Conservation (phyloP, 176 grass and related monocot genomes). For the Triticum dicoccoides region DNA sequence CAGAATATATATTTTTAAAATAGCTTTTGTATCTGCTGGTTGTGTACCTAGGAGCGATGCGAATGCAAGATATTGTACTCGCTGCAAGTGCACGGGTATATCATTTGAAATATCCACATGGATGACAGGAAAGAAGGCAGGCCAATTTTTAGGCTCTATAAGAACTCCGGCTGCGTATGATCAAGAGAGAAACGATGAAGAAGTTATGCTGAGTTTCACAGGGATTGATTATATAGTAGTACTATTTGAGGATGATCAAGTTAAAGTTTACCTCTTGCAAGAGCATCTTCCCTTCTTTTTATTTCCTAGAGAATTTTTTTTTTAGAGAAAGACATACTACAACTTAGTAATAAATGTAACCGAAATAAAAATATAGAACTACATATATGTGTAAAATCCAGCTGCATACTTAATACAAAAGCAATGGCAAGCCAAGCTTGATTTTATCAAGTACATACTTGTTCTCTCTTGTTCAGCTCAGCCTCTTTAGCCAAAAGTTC, state of each 20-base stretch:
- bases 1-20: background rate
- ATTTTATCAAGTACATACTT: conserved; percentile 27
- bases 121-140: conserved; percentile 67
- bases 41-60: conserved; percentile 67
- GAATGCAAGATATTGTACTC: conserved; percentile 65
- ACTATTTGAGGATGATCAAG: background rate
- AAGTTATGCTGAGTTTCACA: background rate
- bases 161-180: conserved; percentile 46
- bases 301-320: conserved; percentile 32
- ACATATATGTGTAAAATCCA: background rate
- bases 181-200: background rate
- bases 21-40: background rate
- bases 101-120: conserved; percentile 70
- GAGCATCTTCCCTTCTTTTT: conserved; percentile 59
- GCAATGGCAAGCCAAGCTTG: background rate
- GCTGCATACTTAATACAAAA: background rate
- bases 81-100: conserved; percentile 65
- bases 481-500: conserved; percentile 62
- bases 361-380: background rate
- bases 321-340: background rate
- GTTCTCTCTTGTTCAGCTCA: conserved; percentile 63
- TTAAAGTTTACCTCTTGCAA: conserved; percentile 32
- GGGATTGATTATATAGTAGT: background rate
- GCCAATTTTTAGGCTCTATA: conserved; percentile 65
- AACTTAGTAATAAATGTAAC: background rate